These are phyloP conservation scores for Raffaelea ambrosiae DNA, from an alignment of 2,329 filamentous ascomycete genomes.

Conservation along the genomic window DNA sequence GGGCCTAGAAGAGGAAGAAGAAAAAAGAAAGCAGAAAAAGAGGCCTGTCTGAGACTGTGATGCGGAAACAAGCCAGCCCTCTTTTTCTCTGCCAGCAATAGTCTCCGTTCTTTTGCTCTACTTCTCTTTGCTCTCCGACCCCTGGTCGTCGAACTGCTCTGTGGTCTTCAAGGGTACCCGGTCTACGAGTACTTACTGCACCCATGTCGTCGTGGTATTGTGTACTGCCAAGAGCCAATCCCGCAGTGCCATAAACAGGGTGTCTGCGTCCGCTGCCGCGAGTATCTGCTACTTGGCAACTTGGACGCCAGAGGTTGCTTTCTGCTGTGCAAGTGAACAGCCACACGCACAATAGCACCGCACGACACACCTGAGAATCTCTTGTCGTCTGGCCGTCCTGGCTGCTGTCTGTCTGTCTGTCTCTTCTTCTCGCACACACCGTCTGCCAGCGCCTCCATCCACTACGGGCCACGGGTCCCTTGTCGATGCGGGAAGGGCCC, in stretches of 20 bases:
- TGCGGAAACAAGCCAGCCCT: background rate
- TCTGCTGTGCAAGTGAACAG: no score
- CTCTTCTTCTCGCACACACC: background rate
- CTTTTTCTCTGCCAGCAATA: background rate
- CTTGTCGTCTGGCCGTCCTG: background rate
- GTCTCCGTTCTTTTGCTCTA: no score
- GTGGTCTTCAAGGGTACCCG: background rate
- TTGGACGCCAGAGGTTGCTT: background rate
- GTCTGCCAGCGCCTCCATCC: background rate
- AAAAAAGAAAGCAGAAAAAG: background rate
- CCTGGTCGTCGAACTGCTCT: background rate
- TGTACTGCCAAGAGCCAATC: background rate
- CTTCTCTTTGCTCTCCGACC: background rate
- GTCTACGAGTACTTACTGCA: background rate
- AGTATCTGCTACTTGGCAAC: background rate
- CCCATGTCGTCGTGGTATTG: background rate
- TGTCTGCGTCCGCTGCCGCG: background rate
- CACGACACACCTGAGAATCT: background rate
- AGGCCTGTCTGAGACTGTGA: background rate
- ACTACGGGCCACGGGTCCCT: background rate
- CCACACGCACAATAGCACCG: background rate
- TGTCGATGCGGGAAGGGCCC: background rate
- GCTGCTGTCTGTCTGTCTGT: background rate
- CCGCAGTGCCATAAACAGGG: background rate
- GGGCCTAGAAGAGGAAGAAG: background rate